Evolutionary conservation across 345 rosid genomes (phyloP).

Genomic region (Eucalyptus brandiana): DNA sequence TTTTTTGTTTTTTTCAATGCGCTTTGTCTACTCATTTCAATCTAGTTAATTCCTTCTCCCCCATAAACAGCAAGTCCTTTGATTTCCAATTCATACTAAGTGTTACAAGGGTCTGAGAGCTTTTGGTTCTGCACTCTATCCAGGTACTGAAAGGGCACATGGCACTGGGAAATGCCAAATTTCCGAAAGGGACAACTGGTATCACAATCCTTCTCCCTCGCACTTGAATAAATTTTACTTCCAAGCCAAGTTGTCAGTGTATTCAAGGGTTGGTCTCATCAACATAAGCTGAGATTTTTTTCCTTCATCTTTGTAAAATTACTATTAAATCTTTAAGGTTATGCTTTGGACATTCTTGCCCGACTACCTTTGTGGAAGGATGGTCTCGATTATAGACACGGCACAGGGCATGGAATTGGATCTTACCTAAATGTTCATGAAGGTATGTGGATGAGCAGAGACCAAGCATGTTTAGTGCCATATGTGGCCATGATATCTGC

Average conservation of each 20-base stretch:
- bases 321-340: conserved; percentile 28
- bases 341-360: conserved; percentile 89
- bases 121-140: background rate
- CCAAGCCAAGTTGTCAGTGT: background rate
- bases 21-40: background rate
- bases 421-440: conserved; percentile 95
- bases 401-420: conserved; percentile 98
- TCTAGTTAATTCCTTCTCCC: background rate
- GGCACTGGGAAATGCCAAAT: conserved; percentile 70
- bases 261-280: background rate
- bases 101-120: background rate
- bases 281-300: background rate
- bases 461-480: background rate
- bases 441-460: conserved; percentile 33
- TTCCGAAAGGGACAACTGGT: conserved; percentile 93
- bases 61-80: background rate
- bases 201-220: background rate
- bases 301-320: background rate
- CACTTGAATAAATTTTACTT: background rate
- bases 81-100: background rate
- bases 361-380: conserved; percentile 80
- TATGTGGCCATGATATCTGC: background rate
- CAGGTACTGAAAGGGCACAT: conserved; percentile 97
- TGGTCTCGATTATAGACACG: conserved; percentile 96
- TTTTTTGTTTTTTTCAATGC: background rate